These are phyloP conservation scores for Ustulina deusta DNA, from an alignment of 2,329 filamentous ascomycete genomes.

Conservation along the genomic window DNA sequence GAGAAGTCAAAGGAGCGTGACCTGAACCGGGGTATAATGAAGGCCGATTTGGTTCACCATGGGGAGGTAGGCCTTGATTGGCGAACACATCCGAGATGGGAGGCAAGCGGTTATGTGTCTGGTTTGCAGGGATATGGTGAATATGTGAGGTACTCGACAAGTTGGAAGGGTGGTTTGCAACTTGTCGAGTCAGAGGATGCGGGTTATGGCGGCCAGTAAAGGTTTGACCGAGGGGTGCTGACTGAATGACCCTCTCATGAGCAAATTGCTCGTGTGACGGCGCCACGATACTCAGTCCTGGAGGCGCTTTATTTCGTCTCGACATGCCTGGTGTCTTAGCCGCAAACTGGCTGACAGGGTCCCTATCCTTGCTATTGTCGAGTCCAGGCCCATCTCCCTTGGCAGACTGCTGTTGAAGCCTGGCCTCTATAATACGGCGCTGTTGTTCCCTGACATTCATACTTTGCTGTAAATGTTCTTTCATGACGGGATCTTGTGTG, in stretches of 20 bases:
- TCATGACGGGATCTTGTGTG: conserved; percentile 96
- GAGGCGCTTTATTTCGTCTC: conserved; percentile 82
- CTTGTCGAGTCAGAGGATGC: conserved; percentile 79
- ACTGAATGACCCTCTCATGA: conserved; percentile 95
- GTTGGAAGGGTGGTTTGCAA: conserved; percentile 84
- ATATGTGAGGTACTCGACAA: conserved; percentile 89
- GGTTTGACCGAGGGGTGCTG: conserved; percentile 91
- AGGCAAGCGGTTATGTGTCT: conserved; percentile 91
- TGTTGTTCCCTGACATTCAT: conserved; percentile 94
- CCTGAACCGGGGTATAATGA: conserved; percentile 71
- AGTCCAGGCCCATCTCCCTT: conserved; percentile 77
- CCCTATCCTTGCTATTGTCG: conserved; percentile 66
- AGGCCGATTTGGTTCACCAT: conserved; percentile 66
- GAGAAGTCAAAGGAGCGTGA: conserved; percentile 79
- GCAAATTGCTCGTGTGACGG: conserved; percentile 93
- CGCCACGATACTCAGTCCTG: conserved; percentile 93
- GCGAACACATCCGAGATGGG: conserved; percentile 94
- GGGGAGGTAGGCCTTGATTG: conserved; percentile 75
- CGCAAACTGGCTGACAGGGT: conserved; percentile 61
- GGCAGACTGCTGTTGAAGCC: conserved; percentile 88
- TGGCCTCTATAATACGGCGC: conserved; percentile 91
- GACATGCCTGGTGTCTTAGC: conserved; percentile 79
- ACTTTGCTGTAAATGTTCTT: conserved; percentile 93
- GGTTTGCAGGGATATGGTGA: conserved; percentile 86
- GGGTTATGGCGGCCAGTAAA: conserved; percentile 91